Evolutionary conservation across 768 basidiomycete genomes (phyloP), one percentile per base, ranked within the genome.

Genomic region (Podaxis pistillaris): DNA sequence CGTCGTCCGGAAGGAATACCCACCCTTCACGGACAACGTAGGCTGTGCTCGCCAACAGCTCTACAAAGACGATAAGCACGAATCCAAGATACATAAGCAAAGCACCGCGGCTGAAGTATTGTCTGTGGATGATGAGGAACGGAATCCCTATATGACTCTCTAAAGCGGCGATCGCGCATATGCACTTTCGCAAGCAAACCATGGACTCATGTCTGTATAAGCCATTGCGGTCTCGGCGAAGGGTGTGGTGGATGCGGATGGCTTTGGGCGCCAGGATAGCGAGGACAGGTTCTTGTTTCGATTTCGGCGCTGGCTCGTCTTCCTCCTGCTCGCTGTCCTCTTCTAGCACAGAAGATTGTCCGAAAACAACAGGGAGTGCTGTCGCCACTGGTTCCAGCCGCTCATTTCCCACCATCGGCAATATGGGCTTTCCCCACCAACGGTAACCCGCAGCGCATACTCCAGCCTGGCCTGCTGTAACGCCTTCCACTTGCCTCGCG

Each of bases 401-500:
- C n/a, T 54, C 53, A 26, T 54, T 54, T 17, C 53, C 53, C 1
- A 26, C 53, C 7, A 54, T 7, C 15, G 53, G 53, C 3, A 13
- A 37, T 15, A 54, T 54, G 15, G 53, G 53, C 13, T 54, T 54
- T 9, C 53, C 53, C 53, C 53, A 54, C 53, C 53, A 54, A 9
- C 53, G 30, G n/a, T 54, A 54, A 19, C 53, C 53, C 3, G 28
- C 19, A 15, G n/a, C 22, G 3, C 26, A 26, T 2, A 26, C 3
- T 54, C 22, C 6, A 15, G 19, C 26, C 24, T 17, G 26, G 12
- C 13, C 17, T 13, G 30, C 17, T 12, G 17, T 30, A 17, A 11
- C 2, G 12, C 24, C 28, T 12, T 30, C 12, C 28, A 15, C 51
- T 11, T 30, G 22, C 51, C 51, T 52, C 0, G 13, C 28, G 3